Base-by-base conservation (phyloP, 805 yeast species). In the Ogataea methanolica region DNA sequence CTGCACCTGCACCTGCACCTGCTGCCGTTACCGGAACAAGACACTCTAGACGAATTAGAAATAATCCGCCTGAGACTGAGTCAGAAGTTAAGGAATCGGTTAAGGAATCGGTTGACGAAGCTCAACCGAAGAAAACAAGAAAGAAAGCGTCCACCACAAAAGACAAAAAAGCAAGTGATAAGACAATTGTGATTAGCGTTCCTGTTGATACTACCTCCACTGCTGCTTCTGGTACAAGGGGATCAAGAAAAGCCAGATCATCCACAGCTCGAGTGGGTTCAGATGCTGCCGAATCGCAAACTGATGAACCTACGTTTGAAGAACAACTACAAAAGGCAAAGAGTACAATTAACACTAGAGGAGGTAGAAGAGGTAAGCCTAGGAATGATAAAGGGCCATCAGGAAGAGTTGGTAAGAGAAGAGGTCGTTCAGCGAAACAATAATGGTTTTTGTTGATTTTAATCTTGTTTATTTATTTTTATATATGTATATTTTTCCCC, bases 201-300 rank as follows among this genome's bases (percentile, higher is more conserved):
- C 31, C 12, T 26, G 12, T 3, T 26, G 31, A 9, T 26, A 12
- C 9, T 9, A 26, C 31, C 12, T 26, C 31, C 9, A 11, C 12
- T 26, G 11, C 9, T 26, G 31, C 9, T 26, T 26, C 31, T 26
- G 31, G 31, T 26, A 26, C 31, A n/a, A 36, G 45, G 17, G 6
- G 34, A n/a, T 6, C 40, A 12, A 48, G 45, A 48, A 41, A 44
- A 19, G 33, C 45, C 7, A 36, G 46, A 16, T 43, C 44, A 17
- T 15, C 41, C 14, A 3, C 31, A 26, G 41, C 23, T 16, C 19
- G n/a, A 11, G 19, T 41, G n/a, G 37, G 19, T 33, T 43, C n/a
- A 21, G 16, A 40, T 21, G 17, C 39, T 6, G 46, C 31, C 31
- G 31, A 26, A 11, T 26, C 31, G 1, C 31, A 22, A 7, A 26